Conservation (phyloP, 1,284 basidiomycete genomes). For the Athelia psychrophila region DNA sequence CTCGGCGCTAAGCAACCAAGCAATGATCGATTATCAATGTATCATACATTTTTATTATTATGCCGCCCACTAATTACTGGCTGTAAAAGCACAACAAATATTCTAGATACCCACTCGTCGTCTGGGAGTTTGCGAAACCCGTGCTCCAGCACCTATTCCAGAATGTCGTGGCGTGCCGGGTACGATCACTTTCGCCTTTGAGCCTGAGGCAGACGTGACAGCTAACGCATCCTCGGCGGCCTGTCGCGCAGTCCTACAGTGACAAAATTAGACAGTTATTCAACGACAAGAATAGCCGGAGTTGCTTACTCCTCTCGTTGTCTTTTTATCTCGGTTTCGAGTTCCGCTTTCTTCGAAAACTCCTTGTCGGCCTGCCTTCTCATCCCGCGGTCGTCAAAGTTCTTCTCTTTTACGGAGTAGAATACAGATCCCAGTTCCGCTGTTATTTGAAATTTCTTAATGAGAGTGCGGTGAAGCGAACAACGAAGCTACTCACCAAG, state of each 20-base stretch:
- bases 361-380: constrained; percentile 78
- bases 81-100: neutral
- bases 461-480: constrained; percentile 1
- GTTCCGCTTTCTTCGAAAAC: constrained; percentile 85
- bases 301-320: constrained; percentile 80
- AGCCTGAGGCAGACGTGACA: constrained; percentile 54
- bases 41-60: too few species aligned
- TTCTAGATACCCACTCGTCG: constrained; percentile 45
- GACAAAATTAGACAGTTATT: constrained; percentile 7
- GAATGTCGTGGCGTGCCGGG: constrained; percentile 78
- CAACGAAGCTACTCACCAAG: constrained; percentile 51
- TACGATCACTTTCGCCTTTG: constrained; percentile 69
- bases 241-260: constrained; percentile 56
- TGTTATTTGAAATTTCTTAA: constrained; percentile 22
- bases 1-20: too few species aligned
- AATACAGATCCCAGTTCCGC: constrained; percentile 93
- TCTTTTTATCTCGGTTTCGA: constrained; percentile 87
- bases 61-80: neutral
- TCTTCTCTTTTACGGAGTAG: constrained; percentile 94
- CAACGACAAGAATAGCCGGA: neutral
- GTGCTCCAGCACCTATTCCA: constrained; percentile 63
- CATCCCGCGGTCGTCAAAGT: constrained; percentile 83
- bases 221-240: constrained; percentile 64
- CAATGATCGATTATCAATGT: too few species aligned
- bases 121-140: constrained; percentile 63